Conservation (phyloP, 257 asterid species). For the Solanum appendiculatum region DNA sequence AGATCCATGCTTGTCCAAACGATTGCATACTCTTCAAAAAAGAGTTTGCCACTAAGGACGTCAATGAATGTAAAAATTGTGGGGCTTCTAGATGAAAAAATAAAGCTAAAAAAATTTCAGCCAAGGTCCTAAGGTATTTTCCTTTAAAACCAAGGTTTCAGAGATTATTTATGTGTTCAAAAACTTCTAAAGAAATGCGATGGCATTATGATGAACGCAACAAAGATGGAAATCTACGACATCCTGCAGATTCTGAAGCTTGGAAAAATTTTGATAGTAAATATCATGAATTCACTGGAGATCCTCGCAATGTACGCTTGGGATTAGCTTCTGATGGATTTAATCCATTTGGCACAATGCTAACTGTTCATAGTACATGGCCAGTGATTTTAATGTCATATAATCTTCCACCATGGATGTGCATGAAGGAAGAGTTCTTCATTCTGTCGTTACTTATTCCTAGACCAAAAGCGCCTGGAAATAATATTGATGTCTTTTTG, state of each 20-base stretch:
- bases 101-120: too few relatives aligned
- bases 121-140: neutral
- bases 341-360: neutral
- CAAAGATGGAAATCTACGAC: neutral
- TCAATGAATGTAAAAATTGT: neutral
- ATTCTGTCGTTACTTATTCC: neutral
- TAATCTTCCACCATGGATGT: neutral
- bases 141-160: neutral
- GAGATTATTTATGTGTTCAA: neutral
- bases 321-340: neutral
- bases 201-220: neutral
- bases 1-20: too few relatives aligned
- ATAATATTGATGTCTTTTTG: neutral
- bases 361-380: neutral
- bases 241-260: neutral
- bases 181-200: neutral
- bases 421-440: neutral
- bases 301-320: too few relatives aligned
- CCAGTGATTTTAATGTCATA: neutral
- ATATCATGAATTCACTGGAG: neutral
- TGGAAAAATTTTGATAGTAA: neutral
- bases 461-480: neutral
- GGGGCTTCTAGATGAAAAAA: neutral
- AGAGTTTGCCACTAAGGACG: neutral
- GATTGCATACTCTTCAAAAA: neutral